Conservation (phyloP, 129 eudicot species). For the Deinandra increscens region DNA sequence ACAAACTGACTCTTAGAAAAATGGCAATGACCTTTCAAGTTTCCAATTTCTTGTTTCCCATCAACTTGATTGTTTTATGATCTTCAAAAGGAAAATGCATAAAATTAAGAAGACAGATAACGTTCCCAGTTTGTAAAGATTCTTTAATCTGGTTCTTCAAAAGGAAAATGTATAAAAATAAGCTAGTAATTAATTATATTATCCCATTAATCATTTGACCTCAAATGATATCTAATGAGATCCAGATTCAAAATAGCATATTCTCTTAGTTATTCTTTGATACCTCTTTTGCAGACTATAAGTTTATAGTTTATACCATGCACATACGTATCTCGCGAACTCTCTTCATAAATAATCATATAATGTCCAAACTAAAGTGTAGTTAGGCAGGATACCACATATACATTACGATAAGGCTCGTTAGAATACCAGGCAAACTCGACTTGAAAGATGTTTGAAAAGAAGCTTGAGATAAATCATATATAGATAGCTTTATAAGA, state of each 20-base stretch:
- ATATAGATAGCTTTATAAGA: too few species aligned
- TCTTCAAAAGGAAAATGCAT: too few species aligned
- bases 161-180: too few species aligned
- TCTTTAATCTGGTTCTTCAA: conserved; percentile 10
- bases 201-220: conserved; percentile 24
- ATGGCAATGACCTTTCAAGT: neutral
- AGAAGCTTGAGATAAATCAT: too few species aligned
- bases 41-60: conserved; percentile 1
- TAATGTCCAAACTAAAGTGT: neutral
- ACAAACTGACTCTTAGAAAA: neutral
- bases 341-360: conserved; percentile 3
- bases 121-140: conserved; percentile 19
- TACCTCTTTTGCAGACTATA: conserved; percentile 15
- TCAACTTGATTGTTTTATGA: neutral
- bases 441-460: too few species aligned
- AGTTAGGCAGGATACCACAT: neutral
- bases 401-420: too few species aligned
- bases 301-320: neutral
- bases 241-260: conserved; percentile 24
- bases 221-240: neutral
- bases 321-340: too few species aligned
- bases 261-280: conserved; percentile 31
- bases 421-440: too few species aligned
- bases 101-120: neutral
- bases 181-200: conserved; percentile 11